A percentile compares a stretch with the other conserved stretches of the same genome.
phyloP scores from a whole-genome alignment of 2,329 filamentous ascomycete genomes.

The Emmonsiellopsis sp. region DNA sequence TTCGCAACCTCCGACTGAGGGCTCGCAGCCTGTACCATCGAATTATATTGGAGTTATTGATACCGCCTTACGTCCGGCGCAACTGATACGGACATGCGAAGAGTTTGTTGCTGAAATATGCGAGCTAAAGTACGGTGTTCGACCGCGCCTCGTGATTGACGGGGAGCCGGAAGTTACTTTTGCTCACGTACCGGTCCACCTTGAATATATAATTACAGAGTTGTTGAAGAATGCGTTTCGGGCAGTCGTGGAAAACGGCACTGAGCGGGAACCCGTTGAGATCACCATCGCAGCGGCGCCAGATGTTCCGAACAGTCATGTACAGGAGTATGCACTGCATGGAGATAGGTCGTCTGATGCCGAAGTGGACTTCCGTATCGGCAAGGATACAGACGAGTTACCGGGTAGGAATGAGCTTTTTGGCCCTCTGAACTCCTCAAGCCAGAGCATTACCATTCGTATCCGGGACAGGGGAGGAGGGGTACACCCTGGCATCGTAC shows the following conservation, averaged over 20 bases:
- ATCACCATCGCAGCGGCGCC: constrained; percentile 76
- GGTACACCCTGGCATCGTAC: constrained; percentile 72
- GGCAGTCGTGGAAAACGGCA: constrained; percentile 78
- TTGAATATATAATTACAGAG: constrained; percentile 96
- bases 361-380: constrained; percentile 23
- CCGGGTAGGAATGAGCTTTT: constrained; percentile 14
- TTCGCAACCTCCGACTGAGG: constrained; percentile 61
- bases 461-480: constrained; percentile 94
- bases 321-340: constrained; percentile 16
- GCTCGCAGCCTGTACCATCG: constrained; percentile 23
- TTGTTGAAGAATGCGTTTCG: constrained; percentile 94
- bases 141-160: constrained; percentile 70
- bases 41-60: constrained; percentile 94
- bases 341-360: constrained; percentile 13
- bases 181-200: constrained; percentile 87
- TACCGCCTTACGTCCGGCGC: constrained; percentile 71
- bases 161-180: constrained; percentile 83
- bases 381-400: constrained; percentile 17
- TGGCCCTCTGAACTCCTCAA: constrained; percentile 32
- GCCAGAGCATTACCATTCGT: constrained; percentile 82
- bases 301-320: constrained; percentile 32
- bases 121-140: constrained; percentile 86
- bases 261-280: constrained; percentile 70
- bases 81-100: constrained; percentile 74
- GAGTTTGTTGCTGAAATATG: constrained; percentile 92